Conservation (phyloP, 2,329 filamentous ascomycete genomes). For the Fusarium abutilonis region DNA sequence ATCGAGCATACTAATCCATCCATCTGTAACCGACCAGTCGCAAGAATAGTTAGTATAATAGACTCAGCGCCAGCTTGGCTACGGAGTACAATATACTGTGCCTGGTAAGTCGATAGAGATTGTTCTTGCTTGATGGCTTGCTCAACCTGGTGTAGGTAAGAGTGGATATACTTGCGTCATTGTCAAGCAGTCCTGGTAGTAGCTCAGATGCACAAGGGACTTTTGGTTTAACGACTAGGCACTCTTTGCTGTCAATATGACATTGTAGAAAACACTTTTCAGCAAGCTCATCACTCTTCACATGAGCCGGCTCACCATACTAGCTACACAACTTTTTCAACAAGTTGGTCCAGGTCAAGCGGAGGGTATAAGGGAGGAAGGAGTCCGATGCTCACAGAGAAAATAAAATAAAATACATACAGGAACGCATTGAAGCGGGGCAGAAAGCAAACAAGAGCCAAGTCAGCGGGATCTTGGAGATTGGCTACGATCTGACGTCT, state of each 20-base stretch:
- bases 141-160: too few species aligned
- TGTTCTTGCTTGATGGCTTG: not conserved
- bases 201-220: too few species aligned
- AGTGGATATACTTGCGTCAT: slow-evolving; percentile 32
- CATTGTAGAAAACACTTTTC: too few species aligned
- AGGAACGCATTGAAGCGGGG: slow-evolving; percentile 4
- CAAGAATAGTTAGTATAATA: not conserved
- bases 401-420: slow-evolving; percentile 4
- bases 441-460: not conserved
- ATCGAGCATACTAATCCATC: not conserved
- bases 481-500: slow-evolving; percentile 32
- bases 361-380: not conserved
- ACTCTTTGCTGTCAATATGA: too few species aligned
- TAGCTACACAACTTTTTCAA: too few species aligned
- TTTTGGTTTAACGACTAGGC: too few species aligned
- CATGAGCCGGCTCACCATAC: too few species aligned
- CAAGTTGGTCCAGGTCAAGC: not conserved
- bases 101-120: not conserved
- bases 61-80: not conserved
- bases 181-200: slow-evolving; percentile 7
- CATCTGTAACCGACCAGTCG: slow-evolving; percentile 5
- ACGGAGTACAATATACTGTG: not conserved
- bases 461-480: slow-evolving; percentile 30
- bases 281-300: too few species aligned
- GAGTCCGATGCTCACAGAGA: not conserved